Evolutionary conservation across 2,329 filamentous ascomycete species (phyloP).

Genomic region (Podosphaera fusca): DNA sequence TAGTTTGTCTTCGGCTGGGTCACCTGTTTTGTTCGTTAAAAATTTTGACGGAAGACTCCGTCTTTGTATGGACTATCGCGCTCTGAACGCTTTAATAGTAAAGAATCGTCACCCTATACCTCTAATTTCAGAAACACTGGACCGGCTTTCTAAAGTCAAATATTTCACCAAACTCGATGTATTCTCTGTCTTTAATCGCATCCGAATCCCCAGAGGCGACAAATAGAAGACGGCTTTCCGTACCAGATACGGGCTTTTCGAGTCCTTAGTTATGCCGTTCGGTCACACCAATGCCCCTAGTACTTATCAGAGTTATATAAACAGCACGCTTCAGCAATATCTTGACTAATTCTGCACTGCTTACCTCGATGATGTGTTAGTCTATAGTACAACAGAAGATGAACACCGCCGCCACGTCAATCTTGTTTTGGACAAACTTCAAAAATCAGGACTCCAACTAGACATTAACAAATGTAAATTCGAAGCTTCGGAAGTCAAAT

Average conservation of each 20-base stretch:
- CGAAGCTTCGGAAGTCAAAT: neutral
- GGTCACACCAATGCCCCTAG: neutral
- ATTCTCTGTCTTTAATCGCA: neutral
- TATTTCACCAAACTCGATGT: neutral
- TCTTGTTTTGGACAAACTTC: neutral
- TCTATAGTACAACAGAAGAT: neutral
- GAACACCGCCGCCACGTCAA: neutral
- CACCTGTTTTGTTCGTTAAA: no score
- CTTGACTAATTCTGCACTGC: neutral
- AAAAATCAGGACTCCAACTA: neutral
- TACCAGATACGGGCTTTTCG: neutral
- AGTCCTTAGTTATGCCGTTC: conserved; percentile 1
- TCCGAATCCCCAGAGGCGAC: neutral
- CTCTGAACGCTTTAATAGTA: no score
- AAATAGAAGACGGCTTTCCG: neutral
- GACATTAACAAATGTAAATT: neutral
- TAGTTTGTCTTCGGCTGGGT: no score
- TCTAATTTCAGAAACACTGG: neutral
- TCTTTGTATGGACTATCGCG: no score
- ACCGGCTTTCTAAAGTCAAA: neutral
- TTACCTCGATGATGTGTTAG: neutral
- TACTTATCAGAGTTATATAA: conserved; percentile 1
- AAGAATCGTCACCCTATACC: neutral
- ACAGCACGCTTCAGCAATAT: neutral
- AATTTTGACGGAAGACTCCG: no score